Percentiles rank a stretch among this genome's conserved stretches.
These are phyloP conservation scores for Ambrosia hybrid DNA, from an alignment of 140 eudicot genomes.

Conservation along the genomic window DNA sequence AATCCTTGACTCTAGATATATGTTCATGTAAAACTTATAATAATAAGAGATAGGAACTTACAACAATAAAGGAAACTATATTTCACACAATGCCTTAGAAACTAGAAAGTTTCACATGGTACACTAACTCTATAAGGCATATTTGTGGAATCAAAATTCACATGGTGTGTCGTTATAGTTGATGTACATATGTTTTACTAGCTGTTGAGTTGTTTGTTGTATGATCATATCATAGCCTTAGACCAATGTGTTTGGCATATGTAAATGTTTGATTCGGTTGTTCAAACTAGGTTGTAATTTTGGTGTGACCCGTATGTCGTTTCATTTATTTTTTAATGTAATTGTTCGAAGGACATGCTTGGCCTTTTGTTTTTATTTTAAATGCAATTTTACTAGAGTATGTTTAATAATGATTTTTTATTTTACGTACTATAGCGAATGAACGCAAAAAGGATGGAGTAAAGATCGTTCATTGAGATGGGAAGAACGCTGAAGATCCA, in stretches of 20 bases:
- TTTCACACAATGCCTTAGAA: no score
- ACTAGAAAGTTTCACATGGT: no score
- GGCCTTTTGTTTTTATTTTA: neutral
- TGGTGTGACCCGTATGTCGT: neutral
- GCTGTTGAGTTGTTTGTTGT: neutral
- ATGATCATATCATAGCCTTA: neutral
- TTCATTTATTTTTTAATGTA: neutral
- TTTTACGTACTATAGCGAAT: neutral
- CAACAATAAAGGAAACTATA: no score
- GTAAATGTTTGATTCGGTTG: neutral
- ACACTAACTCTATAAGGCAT: neutral
- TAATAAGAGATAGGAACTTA: no score
- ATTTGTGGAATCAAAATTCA: neutral
- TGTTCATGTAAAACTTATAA: no score
- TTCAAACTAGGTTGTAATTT: neutral
- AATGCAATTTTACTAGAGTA: neutral
- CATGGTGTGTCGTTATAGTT: neutral
- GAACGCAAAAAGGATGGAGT: neutral
- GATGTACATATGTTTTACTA: no score
- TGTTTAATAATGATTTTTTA: neutral
- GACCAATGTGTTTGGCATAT: neutral
- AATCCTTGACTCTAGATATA: no score
- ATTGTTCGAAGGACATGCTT: neutral
- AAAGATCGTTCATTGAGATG: neutral
- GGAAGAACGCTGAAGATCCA: no score